Base-by-base conservation (phyloP, 140 eudicot species). In the Anethum foeniculum region DNA sequence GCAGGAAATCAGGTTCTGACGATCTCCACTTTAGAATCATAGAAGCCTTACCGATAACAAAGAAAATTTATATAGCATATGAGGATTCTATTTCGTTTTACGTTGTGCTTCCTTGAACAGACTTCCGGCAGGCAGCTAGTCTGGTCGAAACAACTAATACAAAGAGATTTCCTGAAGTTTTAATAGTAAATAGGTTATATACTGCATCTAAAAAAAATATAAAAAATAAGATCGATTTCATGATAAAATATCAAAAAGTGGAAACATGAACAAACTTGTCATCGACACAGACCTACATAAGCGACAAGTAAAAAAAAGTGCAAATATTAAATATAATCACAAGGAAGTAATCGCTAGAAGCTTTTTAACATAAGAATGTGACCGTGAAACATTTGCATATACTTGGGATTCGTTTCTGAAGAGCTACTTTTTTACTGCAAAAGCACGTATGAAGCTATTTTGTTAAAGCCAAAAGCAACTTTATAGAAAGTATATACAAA, bases 1-100 rank as follows among this genome's bases (percentile, higher is more conserved):
- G 77, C 52, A 1, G 52, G 25, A 18, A 72, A 9, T 72, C 4
- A n/a, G 10, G 52, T 72, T 39, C 28, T 72, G 30, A 23, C 15
- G 77, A 64, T 72, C 19, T 72, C 52, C 77, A 21, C 77, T 41
- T 72, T 15, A 71, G 41, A 21, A 71, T 72, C 30, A 72, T 39
- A 72, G 77, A 21, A 41, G 76, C 52, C 47, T 72, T 18, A 16
- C 39, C 30, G 13, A 10, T 38, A 19, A 41, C 51, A 23, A 71
- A 9, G 76, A 34, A 69, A 69, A 30, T 2, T 21, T 23, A 7
- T n/a, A 71, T 9, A 38, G 30, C 48, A 71, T 68, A 68, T 6
- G 0, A 41, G 30, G 48, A 39, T 72, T 39, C 77, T 28, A 2
- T 72, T 72, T 71, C 41, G 6, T 34, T 71, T 71, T 12, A 34